Conservation (phyloP, 345 rosid species). For the Citrus reticulata region DNA sequence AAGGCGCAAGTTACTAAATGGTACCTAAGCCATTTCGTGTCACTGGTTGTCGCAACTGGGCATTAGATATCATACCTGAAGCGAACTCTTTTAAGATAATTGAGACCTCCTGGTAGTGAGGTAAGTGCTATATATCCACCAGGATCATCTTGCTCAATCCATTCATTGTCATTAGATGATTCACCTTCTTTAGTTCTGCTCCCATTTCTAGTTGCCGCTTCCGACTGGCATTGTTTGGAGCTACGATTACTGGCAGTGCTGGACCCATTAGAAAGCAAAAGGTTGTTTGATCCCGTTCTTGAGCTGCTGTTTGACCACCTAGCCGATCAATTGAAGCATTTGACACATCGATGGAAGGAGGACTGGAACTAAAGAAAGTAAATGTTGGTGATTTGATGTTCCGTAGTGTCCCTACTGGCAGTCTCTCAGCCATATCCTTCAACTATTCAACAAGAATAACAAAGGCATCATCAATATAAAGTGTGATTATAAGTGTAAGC, state of each 20-base stretch:
- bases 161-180: slow-evolving; percentile 57
- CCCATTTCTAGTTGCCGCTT: slow-evolving; percentile 57
- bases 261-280: slow-evolving; percentile 53
- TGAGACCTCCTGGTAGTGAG: slow-evolving; percentile 75
- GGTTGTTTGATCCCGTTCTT: slow-evolving; percentile 43
- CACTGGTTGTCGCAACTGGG: background rate
- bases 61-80: slow-evolving; percentile 59
- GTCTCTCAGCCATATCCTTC: too few relatives aligned
- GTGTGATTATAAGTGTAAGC: too few relatives aligned
- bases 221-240: slow-evolving; percentile 53
- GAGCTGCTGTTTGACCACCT: slow-evolving; percentile 31
- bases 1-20: background rate
- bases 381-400: too few relatives aligned
- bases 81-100: slow-evolving; percentile 59
- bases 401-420: too few relatives aligned
- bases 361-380: slow-evolving; percentile 44
- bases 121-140: slow-evolving; percentile 94
- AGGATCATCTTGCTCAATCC: slow-evolving; percentile 98
- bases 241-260: slow-evolving; percentile 38
- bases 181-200: slow-evolving; percentile 58
- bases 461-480: too few relatives aligned
- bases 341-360: too few relatives aligned
- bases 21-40: background rate
- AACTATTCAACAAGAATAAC: too few relatives aligned
- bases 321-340: slow-evolving; percentile 34